Percentiles rank a stretch among this genome's conserved stretches.
These are phyloP conservation scores for Eucalyptus sp. DNA, from an alignment of 345 rosid genomes.

Conservation along the genomic window DNA sequence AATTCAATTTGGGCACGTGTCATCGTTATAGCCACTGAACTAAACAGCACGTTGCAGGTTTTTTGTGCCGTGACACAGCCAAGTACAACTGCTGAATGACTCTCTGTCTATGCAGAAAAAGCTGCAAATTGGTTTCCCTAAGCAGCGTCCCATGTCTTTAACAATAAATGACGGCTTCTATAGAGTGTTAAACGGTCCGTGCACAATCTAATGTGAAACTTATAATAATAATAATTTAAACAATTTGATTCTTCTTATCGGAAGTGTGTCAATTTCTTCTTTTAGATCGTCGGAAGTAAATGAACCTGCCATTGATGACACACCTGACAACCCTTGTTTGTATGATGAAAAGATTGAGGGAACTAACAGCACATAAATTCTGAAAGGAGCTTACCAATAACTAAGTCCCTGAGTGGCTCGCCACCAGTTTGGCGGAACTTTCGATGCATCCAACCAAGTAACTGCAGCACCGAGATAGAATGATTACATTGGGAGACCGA, in stretches of 20 bases:
- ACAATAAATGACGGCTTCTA: not conserved
- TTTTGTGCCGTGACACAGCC: not conserved
- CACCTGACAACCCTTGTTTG: not conserved
- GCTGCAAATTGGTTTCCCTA: not conserved
- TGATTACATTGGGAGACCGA: not conserved
- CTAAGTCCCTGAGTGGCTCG: constrained; percentile 49
- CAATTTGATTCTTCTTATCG: not conserved
- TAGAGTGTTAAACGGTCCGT: not conserved
- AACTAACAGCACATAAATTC: not conserved
- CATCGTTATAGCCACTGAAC: not conserved
- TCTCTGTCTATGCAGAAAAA: not conserved
- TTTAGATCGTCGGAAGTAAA: not conserved
- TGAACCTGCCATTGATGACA: not conserved
- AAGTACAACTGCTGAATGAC: not conserved
- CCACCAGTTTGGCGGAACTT: constrained; percentile 55
- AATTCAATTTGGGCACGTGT: not conserved
- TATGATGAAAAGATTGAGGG: not conserved
- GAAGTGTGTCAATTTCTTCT: no score
- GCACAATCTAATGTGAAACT: not conserved
- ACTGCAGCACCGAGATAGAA: constrained; percentile 24
- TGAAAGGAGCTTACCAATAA: constrained; percentile 27
- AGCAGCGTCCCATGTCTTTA: not conserved
- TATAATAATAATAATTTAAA: not conserved
- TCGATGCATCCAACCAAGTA: constrained; percentile 84
- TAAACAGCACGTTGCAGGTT: not conserved